Base-by-base conservation (phyloP, 2,329 filamentous ascomycete genomes). In the Ilyonectria robusta region DNA sequence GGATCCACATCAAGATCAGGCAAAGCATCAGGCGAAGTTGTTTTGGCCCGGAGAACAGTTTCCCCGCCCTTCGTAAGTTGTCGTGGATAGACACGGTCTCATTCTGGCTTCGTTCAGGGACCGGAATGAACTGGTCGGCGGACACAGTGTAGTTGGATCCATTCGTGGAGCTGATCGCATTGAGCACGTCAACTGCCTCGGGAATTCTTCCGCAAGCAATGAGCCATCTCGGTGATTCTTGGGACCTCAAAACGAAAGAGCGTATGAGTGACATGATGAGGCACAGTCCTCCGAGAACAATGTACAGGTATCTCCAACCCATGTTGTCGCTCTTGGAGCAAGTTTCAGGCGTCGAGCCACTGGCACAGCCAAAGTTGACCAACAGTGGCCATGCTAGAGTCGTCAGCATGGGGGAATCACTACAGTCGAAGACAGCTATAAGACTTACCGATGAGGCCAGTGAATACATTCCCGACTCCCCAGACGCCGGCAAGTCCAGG, bases 171-270 rank as follows among this genome's bases (percentile, higher is more conserved):
- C 78, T 79, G n/a, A 84, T 80, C 33, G 79, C 78, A 65, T 85
- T 84, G 6, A 87, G 78, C 1, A 83, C 76, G 5, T 82, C 81
- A 17, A 83, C 80, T 3, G 83, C 83, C 54, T 86, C 81, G 19
- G 80, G 78, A 47, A 84, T 80, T 6, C 81, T 72, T n/a, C 81
- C 80, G 40, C 79, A 77, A 17, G 77, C 77, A 59, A 84, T 72
- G 15, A 84, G 77, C 66, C 79, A 84, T 47, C 81, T 79, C 6
- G 81, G 83, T 2, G 81, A 83, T 74, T 82, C 82, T 56, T 75
- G 80, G 17, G 84, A 78, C 35, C 78, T 78, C 67, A 85, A 81
- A 23, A 81, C 59, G 35, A 82, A 75, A 35, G 82, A 78, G 7
- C 83, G 82, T n/a, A 83, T 75, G 35, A 82, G 40, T 29, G 79